Conservation (phyloP, 2,329 filamentous ascomycete genomes). For the Cladobotryum protrusum region DNA sequence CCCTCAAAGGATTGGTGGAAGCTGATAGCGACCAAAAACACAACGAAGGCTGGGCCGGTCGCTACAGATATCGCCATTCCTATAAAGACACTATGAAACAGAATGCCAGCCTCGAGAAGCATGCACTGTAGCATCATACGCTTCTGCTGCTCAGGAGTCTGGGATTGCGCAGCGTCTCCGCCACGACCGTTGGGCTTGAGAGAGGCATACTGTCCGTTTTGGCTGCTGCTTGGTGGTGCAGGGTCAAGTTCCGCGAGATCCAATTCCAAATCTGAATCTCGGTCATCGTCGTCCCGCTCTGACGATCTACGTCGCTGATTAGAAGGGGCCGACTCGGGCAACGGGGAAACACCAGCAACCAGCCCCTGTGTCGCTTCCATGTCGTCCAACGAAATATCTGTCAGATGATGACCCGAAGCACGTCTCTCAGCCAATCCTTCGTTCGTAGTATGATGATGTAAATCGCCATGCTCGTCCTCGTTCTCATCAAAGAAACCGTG, state of each 20-base stretch:
- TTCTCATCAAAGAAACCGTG: conserved; percentile 45
- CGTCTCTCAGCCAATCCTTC: conserved; percentile 34
- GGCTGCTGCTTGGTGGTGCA: conserved; percentile 20
- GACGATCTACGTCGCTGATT: conserved; percentile 21
- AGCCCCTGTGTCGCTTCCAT: conserved; percentile 48
- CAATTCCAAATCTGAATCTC: conserved; percentile 52
- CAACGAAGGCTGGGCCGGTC: conserved; percentile 70
- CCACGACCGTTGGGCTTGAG: conserved; percentile 18
- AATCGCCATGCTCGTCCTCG: conserved; percentile 31
- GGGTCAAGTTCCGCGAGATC: conserved; percentile 57
- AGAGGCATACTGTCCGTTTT: conserved; percentile 26
- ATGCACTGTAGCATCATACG: conserved; percentile 70
- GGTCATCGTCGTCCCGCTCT: conserved; percentile 31
- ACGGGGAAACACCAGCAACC: conserved; percentile 52
- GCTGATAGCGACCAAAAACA: conserved; percentile 72
- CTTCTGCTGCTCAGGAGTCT: conserved; percentile 52
- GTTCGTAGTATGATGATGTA: conserved; percentile 17
- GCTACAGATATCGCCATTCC: conserved; percentile 81
- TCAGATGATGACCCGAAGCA: conserved; percentile 34
- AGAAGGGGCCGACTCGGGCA: conserved; percentile 48
- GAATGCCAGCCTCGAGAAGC: conserved; percentile 73
- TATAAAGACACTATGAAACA: conserved; percentile 82
- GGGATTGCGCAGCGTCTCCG: conserved; percentile 21
- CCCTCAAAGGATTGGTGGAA: conserved; percentile 90
- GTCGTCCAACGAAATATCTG: conserved; percentile 46